Base-by-base conservation (phyloP, 2,329 filamentous ascomycete genomes). In the Ophiostoma angusticollis region DNA sequence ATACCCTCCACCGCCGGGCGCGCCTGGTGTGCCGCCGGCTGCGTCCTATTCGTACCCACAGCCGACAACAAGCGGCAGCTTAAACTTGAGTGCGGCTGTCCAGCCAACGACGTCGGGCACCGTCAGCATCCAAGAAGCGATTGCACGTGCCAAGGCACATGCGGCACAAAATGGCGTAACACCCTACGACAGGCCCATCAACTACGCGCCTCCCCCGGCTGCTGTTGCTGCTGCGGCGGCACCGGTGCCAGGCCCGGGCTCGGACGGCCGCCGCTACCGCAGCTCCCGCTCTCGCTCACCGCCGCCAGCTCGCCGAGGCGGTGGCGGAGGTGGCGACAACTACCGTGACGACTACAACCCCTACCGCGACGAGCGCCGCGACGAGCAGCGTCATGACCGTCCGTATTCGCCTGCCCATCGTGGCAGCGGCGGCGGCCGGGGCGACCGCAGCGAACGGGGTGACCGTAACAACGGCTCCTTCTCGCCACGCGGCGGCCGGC, bases 71-170 rank as follows among this genome's bases (percentile, higher is more conserved):
- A 82, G 80, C 43, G 84, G 84, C 36, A 86, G 74, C 50, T 67
- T 93, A 46, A 84, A 93, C 54, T 61, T 93, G 37, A 87, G 80
- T 59, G 70, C 74, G 11, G 40, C 41, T 8, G 84, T 91, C 54
- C 81, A 82, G 52, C 84, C 85, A 5, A 72, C 80, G 40, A 84
- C 72, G 55, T 83, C 82, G 22, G 85, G 85, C 42, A 84, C 80
- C 16, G 79, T 93, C 50, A 89, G 79, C 58, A 79, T 93, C 47
- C 74, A 80, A 42, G 84, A 93, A 57, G 82, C 84, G 35, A 79
- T 93, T 50, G 83, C 85, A 28, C 84, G 86, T 56, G 85, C 84
- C 33, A 82, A 83, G 56, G 81, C 79, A 30, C 84, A 83, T 57
- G 84, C 85, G 29, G 77, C 81, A 22, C 80, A 89, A 56, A 83